Conservation (phyloP, 2,329 filamentous ascomycete species). For the Tolypocladium ovalisporum region DNA sequence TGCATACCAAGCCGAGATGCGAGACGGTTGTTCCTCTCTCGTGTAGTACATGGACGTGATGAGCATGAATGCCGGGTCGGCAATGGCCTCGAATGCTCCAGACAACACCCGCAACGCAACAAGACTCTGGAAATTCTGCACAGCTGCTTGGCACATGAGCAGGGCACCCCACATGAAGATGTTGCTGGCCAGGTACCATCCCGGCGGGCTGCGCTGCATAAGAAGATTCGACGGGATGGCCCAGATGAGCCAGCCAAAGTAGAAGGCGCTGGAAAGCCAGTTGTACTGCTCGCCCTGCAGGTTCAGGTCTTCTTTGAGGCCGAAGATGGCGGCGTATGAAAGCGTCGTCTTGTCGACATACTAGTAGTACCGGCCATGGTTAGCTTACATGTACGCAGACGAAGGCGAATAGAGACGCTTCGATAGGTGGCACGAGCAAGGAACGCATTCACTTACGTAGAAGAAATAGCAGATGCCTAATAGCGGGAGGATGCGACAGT, state of each 20-base stretch:
- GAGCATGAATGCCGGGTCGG: constrained; percentile 43
- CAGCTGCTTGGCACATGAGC: constrained; percentile 39
- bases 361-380: background rate
- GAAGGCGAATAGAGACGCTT: background rate
- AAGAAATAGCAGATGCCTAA: constrained; percentile 30
- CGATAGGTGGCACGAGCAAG: background rate
- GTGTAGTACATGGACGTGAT: constrained; percentile 58
- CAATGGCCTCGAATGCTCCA: constrained; percentile 51
- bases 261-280: constrained; percentile 24
- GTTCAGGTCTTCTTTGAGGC: constrained; percentile 45
- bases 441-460: constrained; percentile 11
- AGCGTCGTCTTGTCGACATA: constrained; percentile 39
- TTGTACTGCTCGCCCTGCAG: constrained; percentile 48
- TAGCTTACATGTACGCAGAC: background rate
- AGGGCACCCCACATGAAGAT: constrained; percentile 46
- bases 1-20: constrained; percentile 49
- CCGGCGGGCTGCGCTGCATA: constrained; percentile 22
- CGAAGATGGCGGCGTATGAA: constrained; percentile 55
- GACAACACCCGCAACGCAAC: constrained; percentile 46
- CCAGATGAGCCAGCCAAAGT: constrained; percentile 27
- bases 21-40: constrained; percentile 47
- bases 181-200: constrained; percentile 26
- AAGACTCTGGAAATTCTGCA: constrained; percentile 43
- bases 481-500: constrained; percentile 24
- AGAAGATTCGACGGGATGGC: constrained; percentile 18